phyloP scores from a whole-genome alignment of 768 basidiomycete species.

The Rhodotorula paludigena region DNA sequence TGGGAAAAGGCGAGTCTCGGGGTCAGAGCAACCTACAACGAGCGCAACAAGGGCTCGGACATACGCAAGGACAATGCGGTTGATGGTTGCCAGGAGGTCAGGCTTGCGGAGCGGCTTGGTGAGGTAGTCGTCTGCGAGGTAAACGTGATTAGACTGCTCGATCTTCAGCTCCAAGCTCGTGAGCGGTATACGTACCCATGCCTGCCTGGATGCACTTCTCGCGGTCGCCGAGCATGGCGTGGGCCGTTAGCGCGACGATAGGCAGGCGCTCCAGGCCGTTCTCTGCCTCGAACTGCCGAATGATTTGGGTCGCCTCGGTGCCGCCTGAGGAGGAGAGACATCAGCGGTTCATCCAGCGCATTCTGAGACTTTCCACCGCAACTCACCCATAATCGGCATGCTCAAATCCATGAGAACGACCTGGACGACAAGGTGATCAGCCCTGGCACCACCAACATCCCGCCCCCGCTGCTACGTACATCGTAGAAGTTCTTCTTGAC shows the following conservation, averaged over 20 bases:
- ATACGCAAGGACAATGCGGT: conserved; percentile 21
- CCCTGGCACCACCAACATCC: too few species aligned
- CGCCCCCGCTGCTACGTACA: neutral
- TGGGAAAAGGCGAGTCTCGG: neutral
- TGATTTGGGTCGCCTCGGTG: conserved; percentile 92
- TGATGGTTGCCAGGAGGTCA: conserved; percentile 43
- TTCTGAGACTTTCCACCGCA: too few species aligned
- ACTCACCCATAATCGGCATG: conserved; percentile 95
- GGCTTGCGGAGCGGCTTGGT: conserved; percentile 44
- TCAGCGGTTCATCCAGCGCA: too few species aligned
- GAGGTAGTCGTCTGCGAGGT: conserved; percentile 44
- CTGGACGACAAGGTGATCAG: neutral
- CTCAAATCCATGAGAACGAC: conserved; percentile 69
- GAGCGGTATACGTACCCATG: conserved; percentile 51
- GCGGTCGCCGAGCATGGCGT: conserved; percentile 90
- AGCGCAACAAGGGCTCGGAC: too few species aligned
- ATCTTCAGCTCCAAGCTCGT: neutral
- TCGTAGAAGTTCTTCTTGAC: conserved; percentile 60
- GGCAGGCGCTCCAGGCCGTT: conserved; percentile 69
- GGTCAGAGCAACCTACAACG: neutral
- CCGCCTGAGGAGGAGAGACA: too few species aligned
- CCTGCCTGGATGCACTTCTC: conserved; percentile 69
- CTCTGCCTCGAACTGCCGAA: conserved; percentile 74
- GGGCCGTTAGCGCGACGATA: conserved; percentile 93
- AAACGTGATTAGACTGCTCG: neutral